Conservation (phyloP, 2,329 filamentous ascomycete species). For the Purpureocillium takamizusanense region DNA sequence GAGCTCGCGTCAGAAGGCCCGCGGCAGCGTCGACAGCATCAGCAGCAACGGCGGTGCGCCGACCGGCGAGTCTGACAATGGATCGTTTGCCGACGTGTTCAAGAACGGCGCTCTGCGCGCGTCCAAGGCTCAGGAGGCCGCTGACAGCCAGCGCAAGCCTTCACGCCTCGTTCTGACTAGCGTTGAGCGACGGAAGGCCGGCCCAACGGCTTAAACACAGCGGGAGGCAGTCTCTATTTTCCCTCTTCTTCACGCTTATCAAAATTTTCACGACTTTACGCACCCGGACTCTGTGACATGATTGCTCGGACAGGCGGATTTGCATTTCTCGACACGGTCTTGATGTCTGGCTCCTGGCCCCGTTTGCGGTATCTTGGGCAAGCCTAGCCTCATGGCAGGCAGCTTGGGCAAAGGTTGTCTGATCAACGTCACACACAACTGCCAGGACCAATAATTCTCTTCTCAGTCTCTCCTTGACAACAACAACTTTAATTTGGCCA, state of each 20-base stretch:
- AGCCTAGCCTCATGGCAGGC: too few species aligned
- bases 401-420: too few species aligned
- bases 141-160: constrained; percentile 64
- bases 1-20: constrained; percentile 57
- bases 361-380: background rate
- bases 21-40: constrained; percentile 54
- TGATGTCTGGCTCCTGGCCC: background rate
- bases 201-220: constrained; percentile 14
- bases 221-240: constrained; percentile 8
- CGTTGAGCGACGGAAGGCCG: constrained; percentile 75
- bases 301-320: constrained; percentile 23
- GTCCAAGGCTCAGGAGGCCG: constrained; percentile 43
- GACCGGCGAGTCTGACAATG: constrained; percentile 35
- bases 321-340: constrained; percentile 13
- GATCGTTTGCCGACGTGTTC: constrained; percentile 59
- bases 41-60: constrained; percentile 41
- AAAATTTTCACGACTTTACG: constrained; percentile 26
- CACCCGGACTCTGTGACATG: constrained; percentile 26
- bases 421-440: constrained; percentile 9
- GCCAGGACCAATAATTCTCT: constrained; percentile 27
- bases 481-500: constrained; percentile 17
- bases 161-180: constrained; percentile 82
- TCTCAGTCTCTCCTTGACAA: constrained; percentile 29
- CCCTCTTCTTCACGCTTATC: constrained; percentile 15
- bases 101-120: constrained; percentile 47